Evolutionary conservation across 78 protist species (phyloP), one percentile per base, ranked within the genome.

Genomic region (Goniomonas avonlea): DNA sequence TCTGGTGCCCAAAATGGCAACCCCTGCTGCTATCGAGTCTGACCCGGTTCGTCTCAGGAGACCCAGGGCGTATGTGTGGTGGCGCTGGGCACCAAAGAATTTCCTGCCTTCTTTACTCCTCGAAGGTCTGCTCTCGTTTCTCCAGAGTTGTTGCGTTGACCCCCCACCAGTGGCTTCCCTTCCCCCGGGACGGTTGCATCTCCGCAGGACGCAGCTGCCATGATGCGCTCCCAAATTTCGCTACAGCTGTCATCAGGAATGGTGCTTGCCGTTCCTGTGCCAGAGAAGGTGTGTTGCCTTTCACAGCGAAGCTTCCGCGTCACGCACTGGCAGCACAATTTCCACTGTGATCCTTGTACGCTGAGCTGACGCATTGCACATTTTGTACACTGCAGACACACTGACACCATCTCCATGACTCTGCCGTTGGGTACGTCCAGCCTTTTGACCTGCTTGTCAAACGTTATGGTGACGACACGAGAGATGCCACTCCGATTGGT

Each of bases 21-120:
- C 48, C 27, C 25, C 27, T 17, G 17, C 58, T 68, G 7, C 58
- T 34, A 31, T 34, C 31, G 29, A 27, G 23, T 34, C 48, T 68
- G 17, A 27, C 8, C 56, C 38, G 43, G 37, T 48, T 60, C 31
- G 45, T 9, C 39, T 13, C 50, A 34, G 74, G 89, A 74, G 55
- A 77, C 87, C 2, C 56, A 47, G 25, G 92, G 97, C 47, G 96
- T 94, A 0, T 71, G 94, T 35, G 95, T 91, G 13, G 40, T 74
- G 2, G 41, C 86, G 25, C 73, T 76, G 27, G 65, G 63, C 35
- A n/a, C 86, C 2, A 31, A 34, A 32, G 86, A 89, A 32, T 91
- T 94, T 75, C 97, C 97, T 29, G 91, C 96, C 25, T 94, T 94
- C 47, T 94, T 85, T 56, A 85, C n/a, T n/a, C n/a, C 86, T 2